Percentiles rank a stretch among this genome's conserved stretches.
These are phyloP conservation scores for Blastobotrys serpentis DNA, from an alignment of 1,139 yeast species.

Conservation along the genomic window DNA sequence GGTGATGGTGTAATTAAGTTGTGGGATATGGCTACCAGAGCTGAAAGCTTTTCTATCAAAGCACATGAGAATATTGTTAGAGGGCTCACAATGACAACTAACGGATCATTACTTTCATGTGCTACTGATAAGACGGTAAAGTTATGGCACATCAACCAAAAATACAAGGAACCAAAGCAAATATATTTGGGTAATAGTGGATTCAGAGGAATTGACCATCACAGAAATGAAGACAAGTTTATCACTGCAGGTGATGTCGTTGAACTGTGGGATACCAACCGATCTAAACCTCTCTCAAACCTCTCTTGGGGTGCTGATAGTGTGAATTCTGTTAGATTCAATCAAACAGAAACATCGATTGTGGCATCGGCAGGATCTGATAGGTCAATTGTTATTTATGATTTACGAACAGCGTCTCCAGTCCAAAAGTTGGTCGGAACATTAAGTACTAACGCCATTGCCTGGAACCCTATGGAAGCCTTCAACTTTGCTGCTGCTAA, in stretches of 20 bases:
- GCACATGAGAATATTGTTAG: slow-evolving; percentile 92
- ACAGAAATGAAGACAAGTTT: slow-evolving; percentile 66
- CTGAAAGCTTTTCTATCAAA: slow-evolving; percentile 71
- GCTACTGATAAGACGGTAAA: slow-evolving; percentile 90
- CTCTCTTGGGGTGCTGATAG: slow-evolving; percentile 97
- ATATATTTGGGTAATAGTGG: slow-evolving; percentile 84
- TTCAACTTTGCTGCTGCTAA: slow-evolving; percentile 87
- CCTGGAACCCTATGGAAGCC: slow-evolving; percentile 99
- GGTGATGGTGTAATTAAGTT: slow-evolving; percentile 95
- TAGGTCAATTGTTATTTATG: slow-evolving; percentile 86
- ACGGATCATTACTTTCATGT: slow-evolving; percentile 70
- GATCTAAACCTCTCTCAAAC: slow-evolving; percentile 74
- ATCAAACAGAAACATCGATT: slow-evolving; percentile 84
- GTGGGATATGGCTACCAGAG: slow-evolving; percentile 81
- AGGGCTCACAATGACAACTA: slow-evolving; percentile 79
- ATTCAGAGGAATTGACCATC: slow-evolving; percentile 84
- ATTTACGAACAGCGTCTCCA: slow-evolving; percentile 88
- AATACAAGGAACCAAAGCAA: slow-evolving; percentile 46
- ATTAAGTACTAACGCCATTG: slow-evolving; percentile 78
- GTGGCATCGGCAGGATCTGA: slow-evolving; percentile 92
- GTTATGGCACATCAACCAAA: slow-evolving; percentile 58
- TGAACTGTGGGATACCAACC: slow-evolving; percentile 82
- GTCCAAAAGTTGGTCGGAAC: slow-evolving; percentile 84
- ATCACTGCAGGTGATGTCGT: slow-evolving; percentile 92
- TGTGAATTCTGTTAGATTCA: slow-evolving; percentile 76